phyloP scores from a whole-genome alignment of 1,139 yeast species.

The Keqinozyma sinolaborantium region DNA sequence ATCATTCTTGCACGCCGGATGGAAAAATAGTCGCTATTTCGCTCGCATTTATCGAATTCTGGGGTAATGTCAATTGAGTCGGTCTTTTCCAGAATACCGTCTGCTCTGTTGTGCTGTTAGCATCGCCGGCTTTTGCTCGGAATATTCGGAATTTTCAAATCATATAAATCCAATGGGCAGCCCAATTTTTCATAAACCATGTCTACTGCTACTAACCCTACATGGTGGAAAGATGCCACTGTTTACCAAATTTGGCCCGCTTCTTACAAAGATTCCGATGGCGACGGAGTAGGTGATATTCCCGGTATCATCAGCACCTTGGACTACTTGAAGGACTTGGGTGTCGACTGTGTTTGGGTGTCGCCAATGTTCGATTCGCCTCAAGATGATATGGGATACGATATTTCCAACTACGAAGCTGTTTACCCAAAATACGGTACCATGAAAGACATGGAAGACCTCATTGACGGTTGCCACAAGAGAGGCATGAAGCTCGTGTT shows the following conservation, averaged over 20 bases:
- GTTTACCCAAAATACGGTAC: slow-evolving; percentile 54
- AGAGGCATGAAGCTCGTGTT: slow-evolving; percentile 50
- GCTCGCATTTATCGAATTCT: no score
- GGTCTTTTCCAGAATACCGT: no score
- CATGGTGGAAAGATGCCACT: slow-evolving; percentile 58
- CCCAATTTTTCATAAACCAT: no score
- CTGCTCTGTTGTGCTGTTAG: no score
- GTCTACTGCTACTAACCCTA: slow-evolving; percentile 5
- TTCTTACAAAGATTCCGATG: slow-evolving; percentile 53
- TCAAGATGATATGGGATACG: slow-evolving; percentile 63
- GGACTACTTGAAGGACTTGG: slow-evolving; percentile 50
- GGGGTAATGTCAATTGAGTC: no score
- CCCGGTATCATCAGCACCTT: slow-evolving; percentile 50
- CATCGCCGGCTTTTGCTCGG: no score
- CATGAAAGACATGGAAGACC: slow-evolving; percentile 45
- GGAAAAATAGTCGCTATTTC: no score
- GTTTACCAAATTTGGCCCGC: slow-evolving; percentile 61
- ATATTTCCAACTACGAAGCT: slow-evolving; percentile 50
- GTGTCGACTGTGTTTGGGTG: slow-evolving; percentile 54
- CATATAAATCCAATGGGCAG: no score
- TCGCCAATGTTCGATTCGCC: slow-evolving; percentile 60
- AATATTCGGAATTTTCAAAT: no score
- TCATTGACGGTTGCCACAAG: slow-evolving; percentile 45
- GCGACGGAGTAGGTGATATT: slow-evolving; percentile 57
- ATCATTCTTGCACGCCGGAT: no score